Conservation (phyloP, 352 stramenopile genomes). For the Globisporangium iwayamae region DNA sequence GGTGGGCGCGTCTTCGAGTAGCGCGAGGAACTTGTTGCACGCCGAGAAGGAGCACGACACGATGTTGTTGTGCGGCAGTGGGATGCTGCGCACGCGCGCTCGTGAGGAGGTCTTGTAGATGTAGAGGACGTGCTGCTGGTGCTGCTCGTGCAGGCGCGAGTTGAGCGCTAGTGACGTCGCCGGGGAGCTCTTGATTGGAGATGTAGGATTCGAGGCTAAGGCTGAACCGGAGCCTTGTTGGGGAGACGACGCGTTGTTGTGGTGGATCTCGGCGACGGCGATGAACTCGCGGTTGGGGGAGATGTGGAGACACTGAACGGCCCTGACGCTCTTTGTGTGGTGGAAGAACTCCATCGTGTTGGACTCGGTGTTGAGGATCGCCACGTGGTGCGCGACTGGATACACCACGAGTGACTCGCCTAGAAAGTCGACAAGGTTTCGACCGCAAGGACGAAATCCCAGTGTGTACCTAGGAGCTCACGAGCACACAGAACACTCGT, state of each 20-base stretch:
- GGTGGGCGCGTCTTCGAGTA: slow-evolving; percentile 66
- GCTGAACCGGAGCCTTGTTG: not conserved
- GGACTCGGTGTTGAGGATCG: slow-evolving; percentile 55
- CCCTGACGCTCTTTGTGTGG: slow-evolving; percentile 42
- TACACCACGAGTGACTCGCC: slow-evolving; percentile 59
- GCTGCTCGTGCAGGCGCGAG: slow-evolving; percentile 19
- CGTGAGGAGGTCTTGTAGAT: slow-evolving; percentile 61
- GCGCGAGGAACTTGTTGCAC: slow-evolving; percentile 74
- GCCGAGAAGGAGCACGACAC: slow-evolving; percentile 65
- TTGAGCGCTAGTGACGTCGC: slow-evolving; percentile 14
- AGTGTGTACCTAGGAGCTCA: slow-evolving; percentile 35
- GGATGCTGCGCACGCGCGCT: slow-evolving; percentile 39
- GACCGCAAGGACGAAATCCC: slow-evolving; percentile 36
- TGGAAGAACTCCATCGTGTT: slow-evolving; percentile 74
- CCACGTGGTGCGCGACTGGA: slow-evolving; percentile 61
- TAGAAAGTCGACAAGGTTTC: slow-evolving; percentile 52
- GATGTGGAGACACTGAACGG: slow-evolving; percentile 63
- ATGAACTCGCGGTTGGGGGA: slow-evolving; percentile 67
- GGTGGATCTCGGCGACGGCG: slow-evolving; percentile 57
- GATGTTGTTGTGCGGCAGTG: slow-evolving; percentile 46
- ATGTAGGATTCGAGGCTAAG: not conserved
- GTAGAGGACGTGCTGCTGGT: slow-evolving; percentile 44
- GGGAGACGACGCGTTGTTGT: slow-evolving; percentile 20
- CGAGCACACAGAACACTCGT: not conserved
- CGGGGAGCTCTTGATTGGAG: slow-evolving; percentile 5